These are phyloP conservation scores for Euphorbia peplus DNA, from an alignment of 345 rosid genomes.

Conservation along the genomic window DNA sequence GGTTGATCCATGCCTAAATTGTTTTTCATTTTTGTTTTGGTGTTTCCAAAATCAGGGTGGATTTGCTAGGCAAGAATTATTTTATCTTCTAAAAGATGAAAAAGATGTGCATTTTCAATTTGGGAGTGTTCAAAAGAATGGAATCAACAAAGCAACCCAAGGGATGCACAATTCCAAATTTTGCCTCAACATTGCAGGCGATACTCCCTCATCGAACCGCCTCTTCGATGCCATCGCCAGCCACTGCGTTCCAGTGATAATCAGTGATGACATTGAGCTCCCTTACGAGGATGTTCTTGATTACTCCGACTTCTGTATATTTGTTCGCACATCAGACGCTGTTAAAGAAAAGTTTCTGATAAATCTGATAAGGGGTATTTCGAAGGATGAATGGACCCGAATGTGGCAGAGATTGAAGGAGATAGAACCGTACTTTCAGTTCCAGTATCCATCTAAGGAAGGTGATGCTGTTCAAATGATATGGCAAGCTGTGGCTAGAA, in stretches of 20 bases:
- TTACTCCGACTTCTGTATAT: slow-evolving; percentile 84
- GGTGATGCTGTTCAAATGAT: slow-evolving; percentile 85
- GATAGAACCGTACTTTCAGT: slow-evolving; percentile 53
- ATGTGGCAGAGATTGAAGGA: slow-evolving; percentile 71
- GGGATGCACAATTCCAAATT: slow-evolving; percentile 92
- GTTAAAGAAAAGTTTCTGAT: slow-evolving; percentile 60
- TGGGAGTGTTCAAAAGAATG: slow-evolving; percentile 69
- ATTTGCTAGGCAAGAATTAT: slow-evolving; percentile 72
- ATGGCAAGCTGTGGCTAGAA: slow-evolving; percentile 84
- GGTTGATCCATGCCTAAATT: slow-evolving; percentile 5
- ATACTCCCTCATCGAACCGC: slow-evolving; percentile 96
- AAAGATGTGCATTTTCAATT: slow-evolving; percentile 84
- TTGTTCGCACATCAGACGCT: slow-evolving; percentile 78
- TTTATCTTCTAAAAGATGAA: slow-evolving; percentile 66
- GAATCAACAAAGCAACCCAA: slow-evolving; percentile 54
- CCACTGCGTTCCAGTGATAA: slow-evolving; percentile 88
- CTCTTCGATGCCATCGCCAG: slow-evolving; percentile 94
- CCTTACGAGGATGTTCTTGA: slow-evolving; percentile 88
- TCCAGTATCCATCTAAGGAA: slow-evolving; percentile 57
- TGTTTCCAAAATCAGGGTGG: slow-evolving; percentile 60
- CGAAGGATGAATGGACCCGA: slow-evolving; percentile 66
- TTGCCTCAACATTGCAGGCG: slow-evolving; percentile 95
- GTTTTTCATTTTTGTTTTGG: background rate
- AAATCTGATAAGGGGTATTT: slow-evolving; percentile 56
- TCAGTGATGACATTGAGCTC: slow-evolving; percentile 90